phyloP scores from a whole-genome alignment of 805 yeast species.

The Lachancea lanzarotensis region DNA sequence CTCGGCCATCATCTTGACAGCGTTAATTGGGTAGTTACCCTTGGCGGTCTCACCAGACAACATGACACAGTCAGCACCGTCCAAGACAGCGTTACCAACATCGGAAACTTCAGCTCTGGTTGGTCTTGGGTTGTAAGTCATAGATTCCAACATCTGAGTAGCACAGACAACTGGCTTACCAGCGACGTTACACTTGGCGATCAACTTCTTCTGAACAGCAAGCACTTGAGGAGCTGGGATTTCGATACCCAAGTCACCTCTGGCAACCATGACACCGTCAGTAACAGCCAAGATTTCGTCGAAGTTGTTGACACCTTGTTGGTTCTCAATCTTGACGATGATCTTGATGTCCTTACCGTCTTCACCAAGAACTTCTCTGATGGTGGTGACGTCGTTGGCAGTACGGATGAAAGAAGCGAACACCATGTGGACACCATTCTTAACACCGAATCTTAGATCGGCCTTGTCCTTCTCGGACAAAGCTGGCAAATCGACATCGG shows the following conservation, averaged over 20 bases:
- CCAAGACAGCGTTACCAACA: conserved; percentile 98
- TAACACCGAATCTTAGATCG: conserved; percentile 92
- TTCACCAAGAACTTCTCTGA: conserved; percentile 93
- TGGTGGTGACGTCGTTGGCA: conserved; percentile 81
- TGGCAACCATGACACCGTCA: conserved; percentile 99
- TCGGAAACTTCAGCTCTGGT: conserved; percentile 99
- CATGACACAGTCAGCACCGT: conserved; percentile 99
- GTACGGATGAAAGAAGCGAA: conserved; percentile 98
- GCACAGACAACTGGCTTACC: conserved; percentile 99
- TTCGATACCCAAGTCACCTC: conserved; percentile 99
- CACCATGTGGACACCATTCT: conserved; percentile 95
- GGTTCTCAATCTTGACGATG: conserved; percentile 96
- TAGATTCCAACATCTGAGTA: conserved; percentile 98
- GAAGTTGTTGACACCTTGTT: conserved; percentile 99
- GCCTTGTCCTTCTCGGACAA: conserved; percentile 92
- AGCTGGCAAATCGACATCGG: conserved; percentile 98
- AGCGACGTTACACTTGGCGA: conserved; percentile 98
- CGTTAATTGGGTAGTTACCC: conserved; percentile 97
- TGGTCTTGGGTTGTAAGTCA: conserved; percentile 99
- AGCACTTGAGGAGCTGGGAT: conserved; percentile 98
- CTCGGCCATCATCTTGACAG: conserved; percentile 98
- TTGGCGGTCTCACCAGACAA: conserved; percentile 99
- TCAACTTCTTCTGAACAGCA: conserved; percentile 96
- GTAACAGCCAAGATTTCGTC: conserved; percentile 92
- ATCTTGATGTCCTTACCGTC: conserved; percentile 95